Base-by-base conservation (phyloP, 805 yeast genomes). In the Yarrowia sp. region DNA sequence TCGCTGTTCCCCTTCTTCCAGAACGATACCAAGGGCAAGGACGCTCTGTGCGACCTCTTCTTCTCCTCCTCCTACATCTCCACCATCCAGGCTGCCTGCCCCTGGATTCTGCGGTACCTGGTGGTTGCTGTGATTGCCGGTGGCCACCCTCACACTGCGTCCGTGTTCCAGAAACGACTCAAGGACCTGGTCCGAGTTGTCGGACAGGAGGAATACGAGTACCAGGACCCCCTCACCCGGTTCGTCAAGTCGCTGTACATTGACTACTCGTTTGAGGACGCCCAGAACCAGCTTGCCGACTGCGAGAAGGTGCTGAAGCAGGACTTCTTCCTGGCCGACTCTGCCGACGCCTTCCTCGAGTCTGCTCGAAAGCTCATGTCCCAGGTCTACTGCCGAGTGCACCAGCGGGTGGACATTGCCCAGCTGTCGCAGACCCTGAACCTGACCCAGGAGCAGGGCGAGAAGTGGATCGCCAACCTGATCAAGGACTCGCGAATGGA, bases 21-120 rank as follows among this genome's bases (percentile, higher is more conserved):
- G 67, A 83, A 83, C 74, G 76, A 77, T 59, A 85, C 81, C 67
- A 80, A 81, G 68, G 88, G 89, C 10, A 74, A 82, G 40, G 88
- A 85, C 67, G 80, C 81, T 55, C 78, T 88, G 70, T 80, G 84
- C 69, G 91, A 88, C 71, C 75, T 86, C 66, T 86, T 86, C 76
- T 83, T 86, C 75, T 80, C 86, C 16, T 83, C 88, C 5, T 84
- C 88, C 8, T 87, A 86, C 76, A 77, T 88, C 70, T 84, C 87
- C 70, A 84, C 90, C 2, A 87, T 88, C 75, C 91, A 88, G 78
- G 89, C 90, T 41, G 82, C 89, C 9, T 84, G 88, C 74, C 92
- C 91, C 22, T 88, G 92, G 92, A 79, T 88, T 63, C 76, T 87
- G 72, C 83, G 91, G 74, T 88, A 88, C 75, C 76, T 88, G 68